phyloP scores from a whole-genome alignment of 768 basidiomycete genomes.

The Pleurotus ostreatus region DNA sequence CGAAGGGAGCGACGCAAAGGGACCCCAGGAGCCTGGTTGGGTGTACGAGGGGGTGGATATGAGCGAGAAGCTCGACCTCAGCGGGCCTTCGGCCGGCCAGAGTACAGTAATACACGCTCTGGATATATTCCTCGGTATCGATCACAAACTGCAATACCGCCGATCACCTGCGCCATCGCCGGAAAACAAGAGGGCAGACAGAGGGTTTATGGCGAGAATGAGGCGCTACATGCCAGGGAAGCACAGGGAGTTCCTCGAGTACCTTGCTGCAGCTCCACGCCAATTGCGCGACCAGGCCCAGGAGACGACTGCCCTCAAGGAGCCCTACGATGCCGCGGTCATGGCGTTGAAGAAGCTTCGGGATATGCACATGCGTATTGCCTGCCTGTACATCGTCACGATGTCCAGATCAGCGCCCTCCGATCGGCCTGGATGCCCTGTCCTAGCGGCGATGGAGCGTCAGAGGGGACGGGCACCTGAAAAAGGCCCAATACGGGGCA shows the following conservation, averaged over 20 bases:
- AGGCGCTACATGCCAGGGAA: slow-evolving; percentile 91
- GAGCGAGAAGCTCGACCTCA: slow-evolving; percentile 57
- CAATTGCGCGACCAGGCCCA: slow-evolving; percentile 61
- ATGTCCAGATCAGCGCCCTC: slow-evolving; percentile 65
- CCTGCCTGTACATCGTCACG: slow-evolving; percentile 80
- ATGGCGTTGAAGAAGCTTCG: slow-evolving; percentile 77
- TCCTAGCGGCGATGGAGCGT: slow-evolving; percentile 50
- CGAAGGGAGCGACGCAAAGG: slow-evolving; percentile 70
- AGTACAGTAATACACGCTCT: slow-evolving; percentile 86
- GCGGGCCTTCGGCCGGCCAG: slow-evolving; percentile 93
- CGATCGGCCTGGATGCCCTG: slow-evolving; percentile 44
- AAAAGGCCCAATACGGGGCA: slow-evolving; percentile 65
- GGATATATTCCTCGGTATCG: slow-evolving; percentile 84
- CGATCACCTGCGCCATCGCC: slow-evolving; percentile 65
- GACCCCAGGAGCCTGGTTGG: slow-evolving; percentile 52
- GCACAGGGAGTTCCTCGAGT: slow-evolving; percentile 80
- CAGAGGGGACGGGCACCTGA: slow-evolving; percentile 28
- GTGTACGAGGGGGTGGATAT: slow-evolving; percentile 74
- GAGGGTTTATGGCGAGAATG: slow-evolving; percentile 91
- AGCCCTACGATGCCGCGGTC: slow-evolving; percentile 79
- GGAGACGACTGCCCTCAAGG: slow-evolving; percentile 52
- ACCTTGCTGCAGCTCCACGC: slow-evolving; percentile 57
- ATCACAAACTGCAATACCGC: slow-evolving; percentile 75
- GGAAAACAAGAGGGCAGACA: slow-evolving; percentile 61
- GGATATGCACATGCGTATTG: slow-evolving; percentile 87